Percentiles rank a stretch among this genome's conserved stretches.
Evolutionary conservation across 2,329 filamentous ascomycete genomes (phyloP).

Genomic region (Didymella pinodella): DNA sequence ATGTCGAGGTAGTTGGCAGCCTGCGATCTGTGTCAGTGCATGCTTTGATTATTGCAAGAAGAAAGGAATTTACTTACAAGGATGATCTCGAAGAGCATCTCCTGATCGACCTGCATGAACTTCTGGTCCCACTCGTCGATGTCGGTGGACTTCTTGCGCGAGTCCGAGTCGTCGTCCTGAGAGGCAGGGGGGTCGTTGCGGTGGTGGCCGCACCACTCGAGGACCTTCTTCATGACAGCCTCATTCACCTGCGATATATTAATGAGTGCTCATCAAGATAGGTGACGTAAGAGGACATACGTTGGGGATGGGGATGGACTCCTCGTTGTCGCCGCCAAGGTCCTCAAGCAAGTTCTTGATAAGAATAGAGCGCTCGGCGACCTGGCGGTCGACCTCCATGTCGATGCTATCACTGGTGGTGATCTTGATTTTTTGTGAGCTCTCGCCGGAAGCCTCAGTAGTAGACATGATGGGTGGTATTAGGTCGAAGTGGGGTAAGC

Average conservation of each 20-base stretch:
- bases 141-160: conserved; percentile 96
- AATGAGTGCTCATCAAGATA: conserved; percentile 26
- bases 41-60: background rate
- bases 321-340: conserved; percentile 69
- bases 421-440: conserved; percentile 48
- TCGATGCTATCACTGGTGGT: conserved; percentile 57
- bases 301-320: conserved; percentile 89
- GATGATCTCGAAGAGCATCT: conserved; percentile 99
- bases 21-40: conserved; percentile 55
- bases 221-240: conserved; percentile 90
- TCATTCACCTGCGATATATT: conserved; percentile 75
- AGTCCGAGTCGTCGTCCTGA: conserved; percentile 89
- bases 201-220: conserved; percentile 98
- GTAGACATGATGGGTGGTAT: conserved; percentile 35
- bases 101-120: conserved; percentile 99
- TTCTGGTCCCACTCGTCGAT: conserved; percentile 99
- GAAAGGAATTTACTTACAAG: conserved; percentile 65
- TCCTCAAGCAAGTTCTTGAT: conserved; percentile 99
- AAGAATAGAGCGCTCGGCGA: conserved; percentile 89
- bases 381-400: conserved; percentile 68
- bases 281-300: conserved; percentile 36
- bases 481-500: conserved; percentile 31
- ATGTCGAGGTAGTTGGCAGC: conserved; percentile 99
- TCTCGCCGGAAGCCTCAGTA: conserved; percentile 26
- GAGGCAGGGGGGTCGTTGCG: conserved; percentile 83